These are phyloP conservation scores for Maudiozyma turicensis DNA, from an alignment of 805 yeast species.

Conservation along the genomic window DNA sequence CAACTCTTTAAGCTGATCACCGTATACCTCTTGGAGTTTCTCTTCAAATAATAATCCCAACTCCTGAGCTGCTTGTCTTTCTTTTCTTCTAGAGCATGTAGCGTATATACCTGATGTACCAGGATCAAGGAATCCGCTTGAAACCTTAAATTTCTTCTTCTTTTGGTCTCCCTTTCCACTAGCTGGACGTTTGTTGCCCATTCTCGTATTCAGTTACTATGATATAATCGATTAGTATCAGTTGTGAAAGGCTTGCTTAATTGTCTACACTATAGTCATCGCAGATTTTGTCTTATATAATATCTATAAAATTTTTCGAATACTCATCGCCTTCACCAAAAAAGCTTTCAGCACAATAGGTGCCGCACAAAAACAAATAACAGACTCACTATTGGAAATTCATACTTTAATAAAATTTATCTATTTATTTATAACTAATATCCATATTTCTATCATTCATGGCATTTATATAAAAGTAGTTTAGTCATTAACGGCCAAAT, in stretches of 20 bases:
- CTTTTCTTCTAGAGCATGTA: constrained; percentile 77
- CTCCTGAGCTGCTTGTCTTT: constrained; percentile 68
- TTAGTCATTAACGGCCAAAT: constrained; percentile 10
- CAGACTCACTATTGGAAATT: too few relatives aligned
- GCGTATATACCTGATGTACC: constrained; percentile 82
- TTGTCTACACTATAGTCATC: too few relatives aligned
- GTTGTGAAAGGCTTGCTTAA: too few relatives aligned
- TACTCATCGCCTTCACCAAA: not conserved
- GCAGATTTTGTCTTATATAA: not conserved
- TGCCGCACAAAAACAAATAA: too few relatives aligned
- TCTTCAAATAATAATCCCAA: constrained; percentile 50
- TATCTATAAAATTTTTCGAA: not conserved
- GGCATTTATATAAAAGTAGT: too few relatives aligned
- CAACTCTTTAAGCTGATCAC: constrained; percentile 26
- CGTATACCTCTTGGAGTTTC: constrained; percentile 38
- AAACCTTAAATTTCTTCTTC: constrained; percentile 24
- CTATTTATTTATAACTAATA: too few relatives aligned
- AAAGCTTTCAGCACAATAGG: too few relatives aligned
- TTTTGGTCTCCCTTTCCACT: constrained; percentile 2
- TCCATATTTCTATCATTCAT: too few relatives aligned
- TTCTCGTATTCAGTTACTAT: not conserved
- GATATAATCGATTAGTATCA: too few relatives aligned
- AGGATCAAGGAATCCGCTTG: constrained; percentile 50
- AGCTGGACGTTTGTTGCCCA: not conserved
- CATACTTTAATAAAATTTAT: too few relatives aligned